Conservation (phyloP, 139 green algal species). For the Pleodorina starrii region DNA sequence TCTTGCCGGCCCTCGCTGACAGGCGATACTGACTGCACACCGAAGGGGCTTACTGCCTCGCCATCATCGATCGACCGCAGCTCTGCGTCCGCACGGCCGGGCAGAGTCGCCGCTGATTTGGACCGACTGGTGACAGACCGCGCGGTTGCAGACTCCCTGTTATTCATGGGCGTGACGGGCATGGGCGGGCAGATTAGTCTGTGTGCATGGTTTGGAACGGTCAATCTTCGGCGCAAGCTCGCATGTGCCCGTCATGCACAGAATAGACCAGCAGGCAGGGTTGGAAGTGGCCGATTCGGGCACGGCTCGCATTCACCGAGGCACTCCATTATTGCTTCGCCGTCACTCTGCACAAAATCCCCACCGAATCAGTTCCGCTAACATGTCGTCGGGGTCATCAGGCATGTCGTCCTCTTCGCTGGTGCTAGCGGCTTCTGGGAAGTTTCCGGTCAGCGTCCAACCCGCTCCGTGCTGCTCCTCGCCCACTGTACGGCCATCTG, state of each 20-base stretch:
- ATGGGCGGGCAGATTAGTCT: no score
- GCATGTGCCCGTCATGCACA: no score
- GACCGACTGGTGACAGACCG: neutral
- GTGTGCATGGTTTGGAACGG: no score
- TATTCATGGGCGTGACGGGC: no score
- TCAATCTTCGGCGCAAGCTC: no score
- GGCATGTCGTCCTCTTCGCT: neutral
- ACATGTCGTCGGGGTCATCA: neutral
- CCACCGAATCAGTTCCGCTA: constrained; percentile 15
- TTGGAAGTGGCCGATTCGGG: no score
- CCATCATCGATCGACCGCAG: neutral
- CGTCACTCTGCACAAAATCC: no score
- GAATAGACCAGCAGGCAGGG: no score
- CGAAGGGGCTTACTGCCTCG: neutral
- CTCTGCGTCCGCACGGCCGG: neutral
- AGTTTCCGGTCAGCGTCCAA: neutral
- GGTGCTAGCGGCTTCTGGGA: neutral
- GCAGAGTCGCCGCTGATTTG: neutral
- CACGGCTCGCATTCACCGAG: no score
- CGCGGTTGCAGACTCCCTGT: neutral
- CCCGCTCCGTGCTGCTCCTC: neutral
- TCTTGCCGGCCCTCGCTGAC: neutral
- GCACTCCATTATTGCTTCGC: no score
- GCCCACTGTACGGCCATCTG: neutral
- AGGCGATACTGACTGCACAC: neutral